Base-by-base conservation (phyloP, 352 stramenopile species). In the Phytophthora hibernalis region DNA sequence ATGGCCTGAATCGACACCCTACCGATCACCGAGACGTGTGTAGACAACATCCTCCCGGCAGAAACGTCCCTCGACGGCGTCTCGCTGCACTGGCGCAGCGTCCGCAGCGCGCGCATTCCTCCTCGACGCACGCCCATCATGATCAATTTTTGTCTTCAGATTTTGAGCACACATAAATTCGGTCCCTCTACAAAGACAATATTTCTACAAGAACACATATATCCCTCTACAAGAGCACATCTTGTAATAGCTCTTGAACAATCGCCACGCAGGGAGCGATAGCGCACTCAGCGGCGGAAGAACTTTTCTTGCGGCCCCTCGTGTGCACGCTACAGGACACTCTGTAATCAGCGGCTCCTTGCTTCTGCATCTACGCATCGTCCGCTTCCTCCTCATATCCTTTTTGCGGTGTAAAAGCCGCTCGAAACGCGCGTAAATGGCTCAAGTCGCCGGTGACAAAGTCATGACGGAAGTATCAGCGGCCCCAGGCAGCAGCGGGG, bases 1-100 rank as follows among this genome's bases (percentile, higher is more conserved):
- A 11, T 26, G 37, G 30, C 22, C 2, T 0, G 33, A 61, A 45
- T 45, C 10, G 8, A 51, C 2, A 21, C 53, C 74, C 30, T 64
- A 89, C 80, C 80, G 50, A 87, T 83, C 26, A 89, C 80, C 0
- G 71, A 86, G 18, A 89, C 78, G 57, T 87, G 74, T 5, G 78
- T 87, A 16, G 81, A 85, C 28, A 83, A 26, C 53, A 63, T 59
- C 2, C 74, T 62, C 24, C 10, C 33, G 35, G 6, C 35, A 18
- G 20, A 51, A 18, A 5, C 33, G 20, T 35, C 1, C 54, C 54
- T 22, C 0, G 43, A 45, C 33, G 26, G 21, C 30, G 12, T 61
- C 30, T 38, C 38, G 43, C 37, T 8, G 44, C 65, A 50, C 24
- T 60, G 55, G 26, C 45, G 65, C 44, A 72, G 61, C 35, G 53